These are phyloP conservation scores for Penstemon newberryi DNA, from an alignment of 257 asterid species.

Conservation along the genomic window DNA sequence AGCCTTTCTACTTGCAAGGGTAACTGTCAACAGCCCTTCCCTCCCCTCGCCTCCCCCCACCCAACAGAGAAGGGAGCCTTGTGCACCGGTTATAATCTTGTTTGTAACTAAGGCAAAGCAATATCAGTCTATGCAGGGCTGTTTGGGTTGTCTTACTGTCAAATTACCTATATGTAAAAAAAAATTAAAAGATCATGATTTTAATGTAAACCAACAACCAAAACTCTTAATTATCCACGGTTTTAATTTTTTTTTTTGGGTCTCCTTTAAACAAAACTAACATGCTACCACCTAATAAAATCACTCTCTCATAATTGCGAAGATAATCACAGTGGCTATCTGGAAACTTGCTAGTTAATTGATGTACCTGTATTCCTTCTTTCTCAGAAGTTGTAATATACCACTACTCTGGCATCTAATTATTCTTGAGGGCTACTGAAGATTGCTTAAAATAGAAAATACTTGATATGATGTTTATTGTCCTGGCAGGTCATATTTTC, in stretches of 20 bases:
- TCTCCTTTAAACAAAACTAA: neutral
- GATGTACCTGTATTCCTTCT: no score
- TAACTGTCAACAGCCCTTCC: neutral
- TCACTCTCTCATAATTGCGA: no score
- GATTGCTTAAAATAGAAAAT: neutral
- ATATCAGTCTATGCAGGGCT: neutral
- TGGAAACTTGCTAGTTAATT: neutral
- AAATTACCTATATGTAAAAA: neutral
- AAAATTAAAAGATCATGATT: neutral
- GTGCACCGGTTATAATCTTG: neutral
- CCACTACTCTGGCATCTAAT: neutral
- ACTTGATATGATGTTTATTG: slow-evolving; percentile 14
- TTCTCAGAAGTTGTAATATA: no score
- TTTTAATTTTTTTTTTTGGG: neutral
- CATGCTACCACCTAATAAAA: no score
- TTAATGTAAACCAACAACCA: neutral
- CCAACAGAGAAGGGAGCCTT: neutral
- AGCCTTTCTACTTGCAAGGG: neutral
- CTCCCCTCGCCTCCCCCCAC: no score
- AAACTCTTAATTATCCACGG: neutral
- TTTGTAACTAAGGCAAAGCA: neutral
- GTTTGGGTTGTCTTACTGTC: neutral
- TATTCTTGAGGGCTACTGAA: neutral
- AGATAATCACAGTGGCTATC: no score
- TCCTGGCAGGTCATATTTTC: slow-evolving; percentile 38